Base-by-base conservation (phyloP, 345 rosid genomes). In the Ailanthus altissimus region DNA sequence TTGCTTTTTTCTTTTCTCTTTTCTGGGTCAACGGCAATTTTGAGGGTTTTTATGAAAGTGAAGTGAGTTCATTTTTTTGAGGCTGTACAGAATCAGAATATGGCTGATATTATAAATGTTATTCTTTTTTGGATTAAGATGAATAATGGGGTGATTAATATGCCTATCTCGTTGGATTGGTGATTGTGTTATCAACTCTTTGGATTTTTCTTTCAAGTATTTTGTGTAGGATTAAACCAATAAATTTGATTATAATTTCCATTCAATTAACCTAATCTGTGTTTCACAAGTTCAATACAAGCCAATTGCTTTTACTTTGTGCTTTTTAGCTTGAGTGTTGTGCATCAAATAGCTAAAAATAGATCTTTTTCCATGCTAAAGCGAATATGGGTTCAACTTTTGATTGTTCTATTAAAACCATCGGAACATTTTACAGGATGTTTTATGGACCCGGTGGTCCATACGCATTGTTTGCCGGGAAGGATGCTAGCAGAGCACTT, bases 391-490 rank as follows among this genome's bases (percentile, higher is more conserved):
- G 20, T 45, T 45, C 25, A 12, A 47, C 38, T 25, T 63, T 47
- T 65, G 54, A 38, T 43, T 42, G 43, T 62, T 62, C 14, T 20
- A 54, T 21, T 36, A 28, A 21, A 43, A 57, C 0, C 1, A 20
- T 11, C 38, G 38, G 13, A n/a, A 23, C 46, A 64, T 65, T 45
- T 56, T 82, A 83, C 86, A 97, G 99, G 87, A 89, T 91, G 98
- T 97, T 97, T 78, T 97, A 97, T 59, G 99, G 99, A 72, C 99
- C 99, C 6, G 98, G 98, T 42, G 98, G 99, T 28, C 97, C 98
- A 7, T 97, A 97, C 59, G 98, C 99, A 3, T 79, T 94, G 73
- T 97, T 97, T 82, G 98, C 98, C 5, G 98, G 99, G 26, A 97
- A 84, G 84, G 99, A 97, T 56, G 98, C 98, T 0, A 97, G 98